These are phyloP conservation scores for Penicillium turbatum DNA, from an alignment of 495 filamentous ascomycete species.

Conservation along the genomic window DNA sequence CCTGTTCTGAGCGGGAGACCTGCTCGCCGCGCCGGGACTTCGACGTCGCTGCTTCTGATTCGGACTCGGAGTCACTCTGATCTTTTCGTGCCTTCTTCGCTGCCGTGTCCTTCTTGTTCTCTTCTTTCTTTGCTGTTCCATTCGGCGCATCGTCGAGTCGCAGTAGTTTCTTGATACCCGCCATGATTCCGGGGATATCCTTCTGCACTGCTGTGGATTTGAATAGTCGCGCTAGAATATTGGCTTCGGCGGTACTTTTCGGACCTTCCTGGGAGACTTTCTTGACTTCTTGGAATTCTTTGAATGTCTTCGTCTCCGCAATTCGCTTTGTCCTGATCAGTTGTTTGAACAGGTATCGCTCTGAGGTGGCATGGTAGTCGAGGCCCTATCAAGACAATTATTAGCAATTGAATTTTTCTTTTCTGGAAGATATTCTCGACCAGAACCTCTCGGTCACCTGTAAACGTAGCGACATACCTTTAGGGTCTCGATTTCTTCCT, in stretches of 20 bases:
- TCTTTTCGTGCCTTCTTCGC: constrained; percentile 15
- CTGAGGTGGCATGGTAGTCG: constrained; percentile 59
- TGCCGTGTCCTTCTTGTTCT: constrained; percentile 20
- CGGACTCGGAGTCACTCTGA: constrained; percentile 7
- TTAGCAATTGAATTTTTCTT: too few species aligned
- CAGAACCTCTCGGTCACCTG: background rate
- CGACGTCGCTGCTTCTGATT: constrained; percentile 15
- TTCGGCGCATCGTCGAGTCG: constrained; percentile 49
- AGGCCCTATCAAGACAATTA: constrained; percentile 40
- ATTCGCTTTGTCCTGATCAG: constrained; percentile 70
- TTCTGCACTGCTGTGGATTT: constrained; percentile 72
- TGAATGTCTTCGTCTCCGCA: constrained; percentile 48
- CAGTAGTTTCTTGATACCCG: constrained; percentile 57
- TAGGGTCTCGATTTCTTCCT: constrained; percentile 67
- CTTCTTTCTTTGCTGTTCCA: constrained; percentile 24
- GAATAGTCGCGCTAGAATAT: constrained; percentile 77
- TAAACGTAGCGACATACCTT: constrained; percentile 52
- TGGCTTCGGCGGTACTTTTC: constrained; percentile 53
- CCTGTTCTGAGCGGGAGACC: constrained; percentile 16
- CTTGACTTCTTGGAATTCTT: constrained; percentile 32
- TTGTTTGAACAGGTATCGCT: constrained; percentile 68
- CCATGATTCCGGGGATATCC: constrained; percentile 57
- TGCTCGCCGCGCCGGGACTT: constrained; percentile 10
- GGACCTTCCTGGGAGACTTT: constrained; percentile 34
- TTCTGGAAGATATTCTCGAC: too few species aligned